Base-by-base conservation (phyloP, 495 filamentous ascomycete genomes). In the Tuber microsphaerosporum region DNA sequence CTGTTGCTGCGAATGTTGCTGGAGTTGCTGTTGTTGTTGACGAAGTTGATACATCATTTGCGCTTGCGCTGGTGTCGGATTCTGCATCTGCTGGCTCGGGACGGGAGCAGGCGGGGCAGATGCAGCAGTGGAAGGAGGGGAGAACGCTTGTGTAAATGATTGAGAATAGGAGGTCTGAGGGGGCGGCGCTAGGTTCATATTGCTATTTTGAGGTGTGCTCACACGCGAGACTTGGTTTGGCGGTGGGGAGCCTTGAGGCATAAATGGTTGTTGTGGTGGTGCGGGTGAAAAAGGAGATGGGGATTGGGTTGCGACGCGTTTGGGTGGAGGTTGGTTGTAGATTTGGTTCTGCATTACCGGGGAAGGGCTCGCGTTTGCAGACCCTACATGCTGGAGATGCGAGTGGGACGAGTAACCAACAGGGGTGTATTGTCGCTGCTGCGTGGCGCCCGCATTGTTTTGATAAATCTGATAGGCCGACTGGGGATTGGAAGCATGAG, bases 211-310 rank as follows among this genome's bases (percentile, higher is more conserved):
- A 0, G 93, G 93, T 16, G 92, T 93, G 75, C 88, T 88, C 43
- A 90, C 88, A 70, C 90, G 86, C 76, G 89, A 92, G 42, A 89
- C 88, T 81, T 94, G 92, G 72, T 94, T 93, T 41, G 91, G 89
- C 20, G 92, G 87, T 8, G 94, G 92, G 7, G 94, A 94, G 80
- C 91, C 88, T 75, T 96, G 93, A 3, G 89, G 85, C 68, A 87
- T 89, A 79, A 94, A 92, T 73, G 91, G 89, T 79, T 91, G 91
- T 68, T 83, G 81, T 6, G 79, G 79, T 46, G 89, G 88, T 42
- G 90, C 91, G 31, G 93, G 92, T 1, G 93, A 94, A 84, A 96
- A 97, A 0, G 93, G 94, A 82, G 93, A 93, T 5, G 94, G 94
- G 22, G 94, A 97, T 45, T 93, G 90, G 41, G 95, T 97, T 75